Conservation (phyloP, 2,329 filamentous ascomycete genomes). For the Emmonsiellopsis sp. region DNA sequence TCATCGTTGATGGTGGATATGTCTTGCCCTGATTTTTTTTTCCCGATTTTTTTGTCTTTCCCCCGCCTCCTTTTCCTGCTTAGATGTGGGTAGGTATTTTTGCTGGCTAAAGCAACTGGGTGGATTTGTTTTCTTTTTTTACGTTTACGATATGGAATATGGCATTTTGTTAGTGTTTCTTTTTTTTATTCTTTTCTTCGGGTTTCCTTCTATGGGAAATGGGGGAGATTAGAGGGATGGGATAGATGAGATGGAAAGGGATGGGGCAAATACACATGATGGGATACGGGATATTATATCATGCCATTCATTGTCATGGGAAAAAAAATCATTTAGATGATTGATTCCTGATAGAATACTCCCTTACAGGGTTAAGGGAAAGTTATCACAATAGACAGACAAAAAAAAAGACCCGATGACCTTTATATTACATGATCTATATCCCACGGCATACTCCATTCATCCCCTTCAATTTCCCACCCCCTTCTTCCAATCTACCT, state of each 20-base stretch:
- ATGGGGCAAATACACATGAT: too few relatives aligned
- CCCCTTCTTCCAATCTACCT: neutral
- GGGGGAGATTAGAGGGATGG: neutral
- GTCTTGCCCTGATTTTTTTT: conserved; percentile 34
- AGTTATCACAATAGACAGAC: too few relatives aligned
- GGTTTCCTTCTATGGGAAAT: neutral
- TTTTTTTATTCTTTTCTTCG: neutral
- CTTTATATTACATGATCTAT: too few relatives aligned
- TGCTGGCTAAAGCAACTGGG: neutral
- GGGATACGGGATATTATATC: too few relatives aligned
- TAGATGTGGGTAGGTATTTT: neutral
- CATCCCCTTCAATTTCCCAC: neutral
- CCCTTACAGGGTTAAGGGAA: too few relatives aligned
- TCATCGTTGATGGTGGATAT: conserved; percentile 71
- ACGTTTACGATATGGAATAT: neutral
- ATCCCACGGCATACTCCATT: too few relatives aligned
- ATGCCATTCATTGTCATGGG: too few relatives aligned
- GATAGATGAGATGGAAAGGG: too few relatives aligned
- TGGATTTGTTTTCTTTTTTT: neutral
- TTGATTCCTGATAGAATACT: too few relatives aligned
- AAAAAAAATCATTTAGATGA: too few relatives aligned
- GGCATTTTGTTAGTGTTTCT: neutral
- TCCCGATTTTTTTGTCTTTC: conserved; percentile 3
- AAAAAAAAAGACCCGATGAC: too few relatives aligned
- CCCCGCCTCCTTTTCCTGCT: neutral